Base-by-base conservation (phyloP, 2,329 filamentous ascomycete species). In the Xylariaceae sp. region DNA sequence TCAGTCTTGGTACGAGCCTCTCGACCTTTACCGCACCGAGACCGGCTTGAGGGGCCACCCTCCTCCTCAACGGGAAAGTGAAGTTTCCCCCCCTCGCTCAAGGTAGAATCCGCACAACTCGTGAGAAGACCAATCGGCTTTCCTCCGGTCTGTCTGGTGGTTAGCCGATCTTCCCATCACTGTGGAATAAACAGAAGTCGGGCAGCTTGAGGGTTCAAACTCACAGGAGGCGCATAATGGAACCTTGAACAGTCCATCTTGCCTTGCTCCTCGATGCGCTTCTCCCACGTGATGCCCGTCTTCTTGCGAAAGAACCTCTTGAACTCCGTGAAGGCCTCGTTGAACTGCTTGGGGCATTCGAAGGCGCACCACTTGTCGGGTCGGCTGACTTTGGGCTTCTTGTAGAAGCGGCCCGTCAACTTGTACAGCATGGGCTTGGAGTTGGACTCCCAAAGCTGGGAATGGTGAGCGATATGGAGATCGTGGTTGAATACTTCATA, bases 401-500 rank as follows among this genome's bases (percentile, higher is more conserved):
- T 67, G 52, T 67, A 69, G 49, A 67, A 69, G 40, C 76, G 77
- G 35, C 71, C 72, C 7, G 76, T 76, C 34, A 79, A 76, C 49
- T 73, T 75, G 64, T 87, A 89, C 0, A 76, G 72, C 44, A 66
- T 68, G 0, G 83, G 83, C 12, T 65, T 63, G 9, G 72, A 65
- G 45, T 78, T 71, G 4, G 81, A 84, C 60, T 88, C 79, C 65
- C 80, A 87, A 38, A 90, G 69, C 83, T 89, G 15, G 26, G 12
- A 13, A 17, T n/a, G 7, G 30, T 7, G 16, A n/a, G 26, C 9
- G 9, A n/a, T 9, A 29, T 29, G 26, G n/a, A 9, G 26, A n/a
- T 9, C 26, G 26, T n/a, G 26, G 26, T 9, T 9, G 26, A 9
- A 29, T 9, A 29, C 9, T 9, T 9, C 9, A n/a, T 29, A 9